Evolutionary conservation across 148 eudicot species (phyloP), one percentile per base, ranked within the genome.

Genomic region (Limonium bicolor): DNA sequence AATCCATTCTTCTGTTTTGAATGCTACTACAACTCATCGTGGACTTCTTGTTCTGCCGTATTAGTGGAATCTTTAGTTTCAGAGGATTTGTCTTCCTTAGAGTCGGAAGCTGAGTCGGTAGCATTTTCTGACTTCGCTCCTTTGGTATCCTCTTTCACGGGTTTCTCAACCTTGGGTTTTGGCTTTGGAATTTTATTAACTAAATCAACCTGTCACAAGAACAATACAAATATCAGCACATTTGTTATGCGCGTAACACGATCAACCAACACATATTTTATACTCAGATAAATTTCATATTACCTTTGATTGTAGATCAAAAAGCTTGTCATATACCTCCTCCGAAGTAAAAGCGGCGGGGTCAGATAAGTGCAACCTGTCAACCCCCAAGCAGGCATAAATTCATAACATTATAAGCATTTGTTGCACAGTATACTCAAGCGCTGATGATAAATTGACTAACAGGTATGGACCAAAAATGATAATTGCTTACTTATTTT

Each of bases 91-190:
- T 73, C 77, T 22, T 71, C 70, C 2, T 40, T 27, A 49, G 60
- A 21, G 9, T 47, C 33, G 23, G 81, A 50, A 30, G 74, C 27
- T 7, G 86, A 59, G 23, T 41, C 45, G 20, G 77, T 24, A 20
- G 49, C 23, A 32, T 44, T 55, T 22, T 60, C 53, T 27, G 73
- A 23, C 23, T 64, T 69, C 4, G 34, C 59, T 20, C 4, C 29
- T 25, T 66, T 75, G 1, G 73, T 67, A 33, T 75, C 77, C 48
- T 66, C 78, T 57, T 72, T 84, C 21, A 60, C 76, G 5, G 95
- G 79, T 75, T 90, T 84, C 69, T 74, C 84, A 12, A 75, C 69
- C 60, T 90, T 90, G 1, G 97, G 97, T 62, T 69, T 90, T 40
- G 97, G 97, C 73, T 80, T 84, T 28, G 95, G 82, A 35, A 90